Conservation (phyloP, 2,329 filamentous ascomycete species). For the Colletotrichum kahawae region DNA sequence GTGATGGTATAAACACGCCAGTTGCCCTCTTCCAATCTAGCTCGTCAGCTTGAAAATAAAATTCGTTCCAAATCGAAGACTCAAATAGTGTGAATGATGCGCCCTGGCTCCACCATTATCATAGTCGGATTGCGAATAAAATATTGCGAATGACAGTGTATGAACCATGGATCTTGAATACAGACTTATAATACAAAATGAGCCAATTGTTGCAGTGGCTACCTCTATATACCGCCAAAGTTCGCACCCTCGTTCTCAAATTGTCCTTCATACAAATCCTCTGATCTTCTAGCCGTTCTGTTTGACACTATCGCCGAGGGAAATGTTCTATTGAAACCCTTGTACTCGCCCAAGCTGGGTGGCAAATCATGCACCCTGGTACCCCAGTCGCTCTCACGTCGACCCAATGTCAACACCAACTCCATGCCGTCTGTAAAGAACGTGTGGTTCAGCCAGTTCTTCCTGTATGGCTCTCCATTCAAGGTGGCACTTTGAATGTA, state of each 20-base stretch:
- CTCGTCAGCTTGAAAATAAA: neutral
- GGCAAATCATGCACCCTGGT: conserved; percentile 64
- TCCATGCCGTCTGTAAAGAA: conserved; percentile 71
- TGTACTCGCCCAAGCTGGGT: conserved; percentile 56
- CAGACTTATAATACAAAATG: neutral
- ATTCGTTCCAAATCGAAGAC: neutral
- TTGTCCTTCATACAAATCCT: neutral
- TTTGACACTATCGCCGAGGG: conserved; percentile 11
- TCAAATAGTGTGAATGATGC: neutral
- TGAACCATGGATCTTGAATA: neutral
- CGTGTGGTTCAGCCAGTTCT: conserved; percentile 71
- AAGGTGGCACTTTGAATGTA: conserved; percentile 71
- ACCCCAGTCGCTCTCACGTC: conserved; percentile 69
- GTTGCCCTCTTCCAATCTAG: neutral
- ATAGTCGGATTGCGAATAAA: neutral
- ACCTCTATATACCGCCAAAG: neutral
- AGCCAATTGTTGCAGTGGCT: neutral
- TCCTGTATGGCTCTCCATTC: conserved; percentile 63
- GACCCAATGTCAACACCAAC: conserved; percentile 66
- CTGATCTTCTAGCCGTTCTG: neutral
- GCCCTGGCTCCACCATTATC: neutral
- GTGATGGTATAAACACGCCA: too few species aligned
- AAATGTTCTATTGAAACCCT: conserved; percentile 30
- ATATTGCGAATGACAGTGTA: neutral
- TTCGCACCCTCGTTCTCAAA: neutral